Base-by-base conservation (phyloP, 2,329 filamentous ascomycete species). In the Paecilomyces sp. region DNA sequence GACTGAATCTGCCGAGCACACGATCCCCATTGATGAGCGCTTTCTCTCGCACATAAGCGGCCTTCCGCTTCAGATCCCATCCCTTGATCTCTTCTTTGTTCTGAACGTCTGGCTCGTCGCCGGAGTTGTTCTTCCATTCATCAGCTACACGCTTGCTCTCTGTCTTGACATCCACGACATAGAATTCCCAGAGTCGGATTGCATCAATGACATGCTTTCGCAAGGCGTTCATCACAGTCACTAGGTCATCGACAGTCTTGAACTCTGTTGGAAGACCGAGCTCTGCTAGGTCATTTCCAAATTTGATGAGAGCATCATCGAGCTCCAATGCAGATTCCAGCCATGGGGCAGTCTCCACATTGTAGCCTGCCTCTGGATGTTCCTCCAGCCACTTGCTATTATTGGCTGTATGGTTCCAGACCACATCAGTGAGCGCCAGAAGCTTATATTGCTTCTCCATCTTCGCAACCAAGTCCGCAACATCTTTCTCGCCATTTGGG, bases 361-460 rank as follows among this genome's bases (percentile, higher is more conserved):
- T 99, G 81, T 99, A 99, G 15, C 94, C 94, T 53, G 92, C 89
- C 67, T 99, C 94, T 0, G 95, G 94, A 70, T 99, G 93, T 61
- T 95, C 89, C 71, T 95, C 83, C 11, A 99, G 83, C 94, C 94
- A 99, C 68, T 88, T 85, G 75, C 90, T 95, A 77, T 97, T 97
- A 79, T 97, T 85, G 6, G 94, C 93, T 3, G 94, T 99, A 77
- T 99, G 94, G 71, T 99, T 99, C 81, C 94, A 92, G 53, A 99
- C 95, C 62, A 99, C 93, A 73, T 99, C 94, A 0, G 93, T 97
- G 78, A 99, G 77, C 62, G 90, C 91, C 59, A 99, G 81, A 58
- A 99, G 80, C 2, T 90, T 90, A 74, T 95, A 87, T 57, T 96
- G 87, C 57, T 87, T 82, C 75, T 97, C 90, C 82, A 99, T 88